phyloP scores from a whole-genome alignment of 192 early-diverging fungal genomes.

The Dissophora globulifera region DNA sequence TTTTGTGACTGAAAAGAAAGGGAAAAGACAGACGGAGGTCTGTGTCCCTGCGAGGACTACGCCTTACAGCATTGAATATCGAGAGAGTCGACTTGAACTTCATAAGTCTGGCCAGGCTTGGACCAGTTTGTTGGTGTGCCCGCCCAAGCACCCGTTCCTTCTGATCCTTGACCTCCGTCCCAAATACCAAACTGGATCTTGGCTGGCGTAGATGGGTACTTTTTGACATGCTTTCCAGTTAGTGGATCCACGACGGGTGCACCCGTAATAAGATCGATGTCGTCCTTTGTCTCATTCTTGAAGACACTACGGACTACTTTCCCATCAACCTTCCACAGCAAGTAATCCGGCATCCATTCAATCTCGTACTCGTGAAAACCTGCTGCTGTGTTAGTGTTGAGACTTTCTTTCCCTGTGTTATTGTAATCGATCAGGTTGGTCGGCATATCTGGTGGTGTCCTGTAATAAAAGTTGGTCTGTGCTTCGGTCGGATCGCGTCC shows the following conservation, averaged over 20 bases:
- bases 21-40: too few species aligned
- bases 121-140: constrained; percentile 66
- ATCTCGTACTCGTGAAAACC: constrained; percentile 66
- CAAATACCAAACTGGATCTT: constrained; percentile 70
- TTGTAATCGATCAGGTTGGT: constrained; percentile 64
- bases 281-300: constrained; percentile 22
- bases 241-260: constrained; percentile 1
- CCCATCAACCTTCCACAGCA: constrained; percentile 62
- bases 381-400: constrained; percentile 50
- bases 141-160: constrained; percentile 66
- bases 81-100: constrained; percentile 51
- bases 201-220: constrained; percentile 62
- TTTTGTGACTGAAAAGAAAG: too few species aligned
- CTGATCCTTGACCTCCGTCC: constrained; percentile 68
- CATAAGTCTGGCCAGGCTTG: constrained; percentile 56
- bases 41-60: too few species aligned
- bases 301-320: constrained; percentile 59
- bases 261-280: neutral
- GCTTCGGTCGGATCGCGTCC: constrained; percentile 60
- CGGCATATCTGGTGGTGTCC: constrained; percentile 21
- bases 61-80: constrained; percentile 51
- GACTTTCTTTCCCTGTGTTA: constrained; percentile 55
- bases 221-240: constrained; percentile 34
- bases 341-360: constrained; percentile 66
- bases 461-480: constrained; percentile 72